These are phyloP conservation scores for Aureobasidium sp. DNA, from an alignment of 2,329 filamentous ascomycete species.

Conservation along the genomic window DNA sequence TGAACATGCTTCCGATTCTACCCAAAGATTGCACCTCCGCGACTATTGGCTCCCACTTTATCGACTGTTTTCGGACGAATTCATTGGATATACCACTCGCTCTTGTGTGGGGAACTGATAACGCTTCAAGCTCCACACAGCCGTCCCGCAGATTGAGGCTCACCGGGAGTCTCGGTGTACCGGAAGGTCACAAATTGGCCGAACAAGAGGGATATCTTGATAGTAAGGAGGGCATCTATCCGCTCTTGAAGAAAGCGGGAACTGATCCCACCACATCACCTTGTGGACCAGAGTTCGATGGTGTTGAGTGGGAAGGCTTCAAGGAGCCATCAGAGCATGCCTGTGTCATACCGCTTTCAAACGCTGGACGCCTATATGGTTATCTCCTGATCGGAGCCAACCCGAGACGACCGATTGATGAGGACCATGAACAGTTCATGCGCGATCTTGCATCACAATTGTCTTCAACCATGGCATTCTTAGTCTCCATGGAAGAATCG, in stretches of 20 bases:
- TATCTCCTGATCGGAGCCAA: conserved; percentile 15
- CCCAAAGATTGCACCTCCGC: not conserved
- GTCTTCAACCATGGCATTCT: conserved; percentile 9
- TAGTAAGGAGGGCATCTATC: not conserved
- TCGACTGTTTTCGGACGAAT: not conserved
- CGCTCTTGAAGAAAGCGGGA: not conserved
- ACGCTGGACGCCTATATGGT: conserved; percentile 6
- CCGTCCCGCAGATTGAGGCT: not conserved
- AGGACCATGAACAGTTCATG: conserved; percentile 17
- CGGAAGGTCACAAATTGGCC: not conserved
- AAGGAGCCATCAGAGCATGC: conserved; percentile 19
- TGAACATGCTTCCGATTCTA: not conserved
- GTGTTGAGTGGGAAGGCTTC: conserved; percentile 21
- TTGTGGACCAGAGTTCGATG: conserved; percentile 15
- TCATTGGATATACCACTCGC: not conserved
- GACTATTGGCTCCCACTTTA: not conserved
- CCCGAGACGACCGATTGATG: conserved; percentile 15
- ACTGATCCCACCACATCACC: not conserved
- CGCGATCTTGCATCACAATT: conserved; percentile 13
- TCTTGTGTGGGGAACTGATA: not conserved
- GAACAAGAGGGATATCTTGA: not conserved
- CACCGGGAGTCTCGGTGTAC: not conserved
- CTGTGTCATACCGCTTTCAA: not conserved
- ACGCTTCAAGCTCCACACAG: not conserved
- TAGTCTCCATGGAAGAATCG: conserved; percentile 12